phyloP scores from a whole-genome alignment of 192 early-diverging fungal species.

The Radiomyces spectabilis region DNA sequence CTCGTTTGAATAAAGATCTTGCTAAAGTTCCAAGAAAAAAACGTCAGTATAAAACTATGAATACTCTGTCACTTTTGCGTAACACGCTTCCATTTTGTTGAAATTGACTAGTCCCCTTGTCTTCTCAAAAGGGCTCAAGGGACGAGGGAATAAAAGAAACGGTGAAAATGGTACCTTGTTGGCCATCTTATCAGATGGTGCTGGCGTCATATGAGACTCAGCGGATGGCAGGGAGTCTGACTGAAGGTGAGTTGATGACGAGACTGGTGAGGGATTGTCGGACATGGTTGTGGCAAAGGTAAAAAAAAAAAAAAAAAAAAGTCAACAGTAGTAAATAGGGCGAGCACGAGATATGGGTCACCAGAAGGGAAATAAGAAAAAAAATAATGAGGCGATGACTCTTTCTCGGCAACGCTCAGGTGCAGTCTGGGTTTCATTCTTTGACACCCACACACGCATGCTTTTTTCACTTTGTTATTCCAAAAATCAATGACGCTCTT shows the following conservation, averaged over 20 bases:
- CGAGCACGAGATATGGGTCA: neutral
- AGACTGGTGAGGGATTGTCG: too few species aligned
- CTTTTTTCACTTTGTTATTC: too few species aligned
- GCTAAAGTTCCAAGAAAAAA: neutral
- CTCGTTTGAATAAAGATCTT: constrained; percentile 13
- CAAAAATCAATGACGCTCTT: too few species aligned
- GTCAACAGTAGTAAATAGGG: neutral
- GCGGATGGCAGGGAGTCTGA: too few species aligned
- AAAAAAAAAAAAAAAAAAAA: constrained; percentile 3
- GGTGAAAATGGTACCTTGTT: too few species aligned
- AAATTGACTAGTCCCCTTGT: neutral
- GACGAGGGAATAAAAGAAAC: neutral
- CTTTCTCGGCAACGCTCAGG: too few species aligned
- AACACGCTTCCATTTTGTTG: neutral
- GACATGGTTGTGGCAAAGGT: too few species aligned
- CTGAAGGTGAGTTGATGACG: too few species aligned
- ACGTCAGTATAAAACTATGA: neutral
- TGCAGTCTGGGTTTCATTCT: too few species aligned
- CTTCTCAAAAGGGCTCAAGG: neutral
- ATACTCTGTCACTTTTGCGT: neutral
- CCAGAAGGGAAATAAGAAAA: neutral
- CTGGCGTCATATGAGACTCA: too few species aligned
- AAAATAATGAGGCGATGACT: neutral
- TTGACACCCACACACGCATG: too few species aligned
- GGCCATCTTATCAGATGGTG: too few species aligned